Evolutionary conservation across 495 filamentous ascomycete species (phyloP), one percentile per base, ranked within the genome.

Genomic region (Tuber indicum): DNA sequence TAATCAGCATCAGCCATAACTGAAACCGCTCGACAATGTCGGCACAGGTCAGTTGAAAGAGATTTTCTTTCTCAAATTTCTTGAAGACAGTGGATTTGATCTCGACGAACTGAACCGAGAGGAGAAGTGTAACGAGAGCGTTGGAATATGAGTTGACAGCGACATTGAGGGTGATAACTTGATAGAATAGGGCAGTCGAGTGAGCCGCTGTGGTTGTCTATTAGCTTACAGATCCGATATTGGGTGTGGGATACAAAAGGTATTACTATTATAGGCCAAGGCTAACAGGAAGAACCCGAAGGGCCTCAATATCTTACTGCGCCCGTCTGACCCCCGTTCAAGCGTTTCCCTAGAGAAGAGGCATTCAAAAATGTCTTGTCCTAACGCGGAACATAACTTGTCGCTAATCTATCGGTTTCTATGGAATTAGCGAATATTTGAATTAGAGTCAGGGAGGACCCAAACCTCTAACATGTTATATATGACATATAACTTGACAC

Each of bases 81-180:
- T 97, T 97, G 88, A 99, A 99, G 16, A 99, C 96, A 14, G 93
- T 94, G 36, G 91, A 91, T 81, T 98, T 99, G 87, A 99, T 97
- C 86, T 99, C 96, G 42, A 98, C 96, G 78, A 99, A 99, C 83
- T 98, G 95, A 81, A 97, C 97, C 0, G 93, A 96, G 80, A 99
- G 87, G 1, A 99, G 86, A 0, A 99, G 89, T 0, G 95, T 97
- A 62, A 98, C 86, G 9, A 99, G 86, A 0, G 96, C 94, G 80
- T 99, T 99, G 16, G 94, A 97, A 84, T 98, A 99, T 0, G 95
- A 97, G 84, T 99, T 99, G 77, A 99, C 95, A 10, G 96, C 96
- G 14, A 99, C 96, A 81, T 99, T 98, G 74, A 99, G 88, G 0
- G 96, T 96, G 83, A 98, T 96, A 58, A 98, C 96, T 83, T 98